A percentile compares a stretch with the other conserved stretches of the same genome.
Conservation (phyloP, 1,139 yeast genomes). For the Lodderomyces jiufengensis region DNA sequence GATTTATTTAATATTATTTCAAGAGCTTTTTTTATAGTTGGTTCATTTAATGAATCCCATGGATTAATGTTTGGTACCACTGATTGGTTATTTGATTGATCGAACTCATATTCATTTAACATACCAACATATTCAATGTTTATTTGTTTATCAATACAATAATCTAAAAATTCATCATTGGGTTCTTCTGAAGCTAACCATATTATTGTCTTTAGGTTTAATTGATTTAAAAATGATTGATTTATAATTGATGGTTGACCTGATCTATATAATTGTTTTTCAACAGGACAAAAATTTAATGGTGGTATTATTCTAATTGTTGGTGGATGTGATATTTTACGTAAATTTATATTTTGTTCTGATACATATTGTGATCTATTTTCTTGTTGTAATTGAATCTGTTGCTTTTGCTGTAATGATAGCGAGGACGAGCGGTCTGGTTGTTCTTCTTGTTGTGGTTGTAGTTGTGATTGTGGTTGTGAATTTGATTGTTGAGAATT, state of each 20-base stretch:
- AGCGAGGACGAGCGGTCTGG: background rate
- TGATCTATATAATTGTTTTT: conserved; percentile 75
- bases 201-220: conserved; percentile 72
- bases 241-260: conserved; percentile 97
- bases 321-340: conserved; percentile 43
- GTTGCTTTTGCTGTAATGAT: background rate
- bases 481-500: too few species aligned
- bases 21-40: conserved; percentile 73
- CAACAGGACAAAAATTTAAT: conserved; percentile 91
- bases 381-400: background rate
- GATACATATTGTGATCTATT: conserved; percentile 4
- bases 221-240: conserved; percentile 74
- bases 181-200: conserved; percentile 98
- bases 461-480: background rate
- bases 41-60: conserved; percentile 94
- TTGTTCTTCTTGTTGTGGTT: background rate
- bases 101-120: conserved; percentile 49
- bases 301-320: conserved; percentile 81
- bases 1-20: conserved; percentile 66
- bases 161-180: conserved; percentile 77
- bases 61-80: conserved; percentile 44
- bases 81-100: conserved; percentile 6
- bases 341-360: conserved; percentile 7
- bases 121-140: conserved; percentile 63
- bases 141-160: conserved; percentile 70